Conservation (phyloP, 2,329 filamentous ascomycete genomes). For the Bertia moriformis region DNA sequence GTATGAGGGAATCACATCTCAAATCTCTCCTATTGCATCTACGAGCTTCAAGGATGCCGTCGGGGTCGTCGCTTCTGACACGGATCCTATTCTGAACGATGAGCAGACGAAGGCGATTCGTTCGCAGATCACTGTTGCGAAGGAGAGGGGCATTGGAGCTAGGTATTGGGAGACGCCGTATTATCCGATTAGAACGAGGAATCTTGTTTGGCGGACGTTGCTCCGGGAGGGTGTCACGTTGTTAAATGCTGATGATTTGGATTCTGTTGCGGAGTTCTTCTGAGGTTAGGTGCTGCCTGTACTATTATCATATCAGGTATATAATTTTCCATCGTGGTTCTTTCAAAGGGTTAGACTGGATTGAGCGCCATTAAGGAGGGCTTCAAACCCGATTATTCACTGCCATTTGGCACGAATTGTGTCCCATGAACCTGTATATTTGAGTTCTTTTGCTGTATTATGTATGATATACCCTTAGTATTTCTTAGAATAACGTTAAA, state of each 20-base stretch:
- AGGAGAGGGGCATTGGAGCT: conserved; percentile 38
- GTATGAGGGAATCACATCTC: conserved; percentile 25
- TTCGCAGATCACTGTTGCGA: conserved; percentile 34
- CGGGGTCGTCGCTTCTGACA: neutral
- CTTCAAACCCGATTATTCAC: no score
- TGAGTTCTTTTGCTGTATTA: no score
- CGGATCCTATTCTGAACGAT: conserved; percentile 15
- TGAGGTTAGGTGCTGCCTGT: no score
- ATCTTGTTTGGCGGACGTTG: conserved; percentile 41
- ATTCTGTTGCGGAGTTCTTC: conserved; percentile 24
- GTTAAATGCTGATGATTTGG: conserved; percentile 49
- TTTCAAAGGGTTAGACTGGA: no score
- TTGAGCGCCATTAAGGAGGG: no score
- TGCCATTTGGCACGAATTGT: no score
- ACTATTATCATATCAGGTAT: no score
- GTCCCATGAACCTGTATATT: no score
- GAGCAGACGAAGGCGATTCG: conserved; percentile 33
- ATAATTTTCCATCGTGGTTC: no score
- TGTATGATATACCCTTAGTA: no score
- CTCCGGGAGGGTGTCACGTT: conserved; percentile 42
- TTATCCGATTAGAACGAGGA: conserved; percentile 42
- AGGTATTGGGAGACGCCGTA: conserved; percentile 50
- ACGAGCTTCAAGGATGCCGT: conserved; percentile 24
- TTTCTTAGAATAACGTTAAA: no score
- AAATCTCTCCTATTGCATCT: conserved; percentile 36